Conservation (phyloP, 495 filamentous ascomycete species). For the Parmelia sp. region DNA sequence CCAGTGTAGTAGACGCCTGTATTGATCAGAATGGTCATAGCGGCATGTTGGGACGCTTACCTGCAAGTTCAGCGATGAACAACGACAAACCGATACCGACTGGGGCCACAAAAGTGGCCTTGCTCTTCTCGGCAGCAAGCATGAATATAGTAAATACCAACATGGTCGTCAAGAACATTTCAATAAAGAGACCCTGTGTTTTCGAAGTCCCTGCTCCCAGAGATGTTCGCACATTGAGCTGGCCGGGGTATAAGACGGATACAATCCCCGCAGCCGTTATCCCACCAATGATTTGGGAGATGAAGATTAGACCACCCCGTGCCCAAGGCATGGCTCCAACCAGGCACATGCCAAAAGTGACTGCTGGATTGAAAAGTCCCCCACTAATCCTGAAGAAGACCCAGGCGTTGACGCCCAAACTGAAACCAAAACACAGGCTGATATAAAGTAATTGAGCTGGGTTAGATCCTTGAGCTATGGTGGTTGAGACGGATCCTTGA, state of each 20-base stretch:
- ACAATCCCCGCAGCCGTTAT: slow-evolving; percentile 60
- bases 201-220: slow-evolving; percentile 52
- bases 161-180: slow-evolving; percentile 72
- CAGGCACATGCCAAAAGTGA: slow-evolving; percentile 53
- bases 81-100: slow-evolving; percentile 69
- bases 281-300: slow-evolving; percentile 51
- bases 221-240: slow-evolving; percentile 53
- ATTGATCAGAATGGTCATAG: background rate
- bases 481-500: slow-evolving; percentile 13
- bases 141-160: slow-evolving; percentile 76
- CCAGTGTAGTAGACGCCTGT: slow-evolving; percentile 65
- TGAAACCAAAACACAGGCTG: slow-evolving; percentile 64
- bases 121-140: slow-evolving; percentile 77
- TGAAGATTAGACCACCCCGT: slow-evolving; percentile 45
- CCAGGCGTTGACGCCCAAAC: slow-evolving; percentile 76
- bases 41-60: slow-evolving; percentile 34
- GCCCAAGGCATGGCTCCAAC: slow-evolving; percentile 50
- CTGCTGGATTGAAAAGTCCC: slow-evolving; percentile 76
- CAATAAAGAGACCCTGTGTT: slow-evolving; percentile 67
- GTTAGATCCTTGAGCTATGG: slow-evolving; percentile 17
- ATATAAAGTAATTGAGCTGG: slow-evolving; percentile 56
- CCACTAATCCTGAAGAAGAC: slow-evolving; percentile 77
- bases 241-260: slow-evolving; percentile 54
- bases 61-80: slow-evolving; percentile 61
- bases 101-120: slow-evolving; percentile 70